Base-by-base conservation (phyloP, 2,329 filamentous ascomycete species). In the Thyridium curvatum region DNA sequence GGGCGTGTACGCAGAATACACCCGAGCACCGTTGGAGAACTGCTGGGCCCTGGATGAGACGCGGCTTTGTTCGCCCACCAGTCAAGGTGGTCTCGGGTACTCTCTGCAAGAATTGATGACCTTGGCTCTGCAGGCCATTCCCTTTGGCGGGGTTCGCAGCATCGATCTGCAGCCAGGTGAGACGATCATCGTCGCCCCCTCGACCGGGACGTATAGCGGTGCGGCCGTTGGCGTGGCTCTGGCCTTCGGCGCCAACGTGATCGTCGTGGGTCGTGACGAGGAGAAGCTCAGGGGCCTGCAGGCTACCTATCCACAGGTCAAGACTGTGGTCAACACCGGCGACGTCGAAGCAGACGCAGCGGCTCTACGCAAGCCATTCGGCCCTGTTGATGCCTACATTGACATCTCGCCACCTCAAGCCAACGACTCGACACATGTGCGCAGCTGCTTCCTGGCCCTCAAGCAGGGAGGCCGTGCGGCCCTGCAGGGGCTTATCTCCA, bases 231-330 rank as follows among this genome's bases (percentile, higher is more conserved):
- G 56, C 4, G 58, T 68, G 1, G 71, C 70, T 0, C 34, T 68
- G 1, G 64, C 69, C 3, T 66, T 74, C 60, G 72, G 71, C 0
- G 69, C 68, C 2, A 60, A 56, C 12, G 70, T 75, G 7, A 52
- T 77, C 37, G 72, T 72, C 3, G 60, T 70, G 55, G 69, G 72
- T 2, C 55, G 71, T 10, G 68, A 69, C 44, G 43, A 54, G 40
- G 47, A 52, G 29, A 44, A 45, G 30, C 49, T 71, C 15, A 51
- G 51, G n/a, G 49, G 50, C 29, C 39, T 73, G 16, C 56, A 59
- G 28, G 43, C 47, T 3, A 42, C 46, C n/a, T 48, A 48, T 18
- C 39, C 35, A 1, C 44, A 43, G 21, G 51, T 72, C 28, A 51
- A 64, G 40, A 63, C 55, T 0, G 63, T 72, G 9, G 52, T 52